These are phyloP conservation scores for Myxozyma vanderwaltii DNA, from an alignment of 805 yeast species.

Conservation along the genomic window DNA sequence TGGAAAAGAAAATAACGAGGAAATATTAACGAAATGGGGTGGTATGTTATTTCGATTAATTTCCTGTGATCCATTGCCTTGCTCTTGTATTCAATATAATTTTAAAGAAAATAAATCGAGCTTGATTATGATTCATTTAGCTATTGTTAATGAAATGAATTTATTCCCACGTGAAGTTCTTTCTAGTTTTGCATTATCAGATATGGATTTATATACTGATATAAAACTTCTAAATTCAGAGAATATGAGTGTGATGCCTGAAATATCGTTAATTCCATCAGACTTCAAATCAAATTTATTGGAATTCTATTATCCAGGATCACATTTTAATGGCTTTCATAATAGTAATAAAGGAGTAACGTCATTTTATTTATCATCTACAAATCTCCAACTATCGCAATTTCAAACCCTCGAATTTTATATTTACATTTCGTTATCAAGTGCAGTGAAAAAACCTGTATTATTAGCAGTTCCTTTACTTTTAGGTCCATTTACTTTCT, in stretches of 20 bases:
- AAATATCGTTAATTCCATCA: neutral
- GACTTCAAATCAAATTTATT: neutral
- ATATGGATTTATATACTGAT: neutral
- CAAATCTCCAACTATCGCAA: neutral
- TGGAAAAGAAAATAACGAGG: neutral
- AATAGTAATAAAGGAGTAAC: constrained; percentile 23
- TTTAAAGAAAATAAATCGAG: neutral
- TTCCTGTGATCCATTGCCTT: constrained; percentile 22
- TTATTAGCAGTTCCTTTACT: constrained; percentile 19
- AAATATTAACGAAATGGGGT: constrained; percentile 1
- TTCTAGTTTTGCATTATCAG: no score
- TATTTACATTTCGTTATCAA: neutral
- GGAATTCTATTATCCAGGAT: constrained; percentile 20
- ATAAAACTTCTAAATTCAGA: neutral
- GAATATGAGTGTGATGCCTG: neutral
- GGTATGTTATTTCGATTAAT: constrained; percentile 19
- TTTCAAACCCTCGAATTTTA: constrained; percentile 1
- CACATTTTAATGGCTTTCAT: constrained; percentile 16
- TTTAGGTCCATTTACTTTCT: constrained; percentile 20
- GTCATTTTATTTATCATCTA: neutral
- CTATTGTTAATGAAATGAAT: constrained; percentile 31
- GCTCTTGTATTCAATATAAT: neutral
- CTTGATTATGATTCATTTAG: constrained; percentile 18
- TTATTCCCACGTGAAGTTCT: constrained; percentile 17
- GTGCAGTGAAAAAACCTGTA: neutral